Evolutionary conservation across 208 protist species (phyloP), one percentile per base, ranked within the genome.

Genomic region (Trypanosoma theileri): DNA sequence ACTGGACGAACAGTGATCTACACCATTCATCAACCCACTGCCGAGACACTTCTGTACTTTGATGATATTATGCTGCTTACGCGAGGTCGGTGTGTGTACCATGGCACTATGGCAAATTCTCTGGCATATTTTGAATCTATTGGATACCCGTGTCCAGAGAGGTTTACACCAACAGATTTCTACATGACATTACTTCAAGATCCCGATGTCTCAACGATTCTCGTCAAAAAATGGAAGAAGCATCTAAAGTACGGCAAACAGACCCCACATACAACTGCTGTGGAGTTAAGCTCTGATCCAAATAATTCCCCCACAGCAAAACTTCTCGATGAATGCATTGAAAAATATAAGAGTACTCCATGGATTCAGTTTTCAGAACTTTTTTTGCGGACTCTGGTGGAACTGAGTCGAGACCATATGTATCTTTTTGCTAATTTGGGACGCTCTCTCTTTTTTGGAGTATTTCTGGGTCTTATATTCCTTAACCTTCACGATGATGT

Each of bases 1-100:
- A 71, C 66, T 41, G 92, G 88, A 35, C 79, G 91, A 59, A 97
- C 95, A 24, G 79, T 98, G 21, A 84, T 98, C 26, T 89, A 85
- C 72, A 98, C 92, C 24, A 97, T 98, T 72, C 97, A 98, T 66
- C 96, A 98, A 81, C 97, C 97, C n/a, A 88, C 83, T 4, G 81
- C 85, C 10, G 88, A 95, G 56, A 81, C 97, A 57, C 91, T 98
- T 55, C 69, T 45, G 16, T 75, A 86, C 60, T 98, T 98, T 81
- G 94, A 98, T 57, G 79, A 96, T 41, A 55, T 98, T 22, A 85
- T 98, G 76, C 78, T 98, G 45, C 73, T 98, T 62, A 78, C 71
- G 22, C 60, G 80, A 44, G 96, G 96, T 28, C 70, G 71, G 17
- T 78, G 85, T 56, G 84, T 81, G 24, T 98, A 96, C 79, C 82